Evolutionary conservation across 352 stramenopile species (phyloP), one percentile per base, ranked within the genome.

Genomic region (Globisporangium sylvaticum): DNA sequence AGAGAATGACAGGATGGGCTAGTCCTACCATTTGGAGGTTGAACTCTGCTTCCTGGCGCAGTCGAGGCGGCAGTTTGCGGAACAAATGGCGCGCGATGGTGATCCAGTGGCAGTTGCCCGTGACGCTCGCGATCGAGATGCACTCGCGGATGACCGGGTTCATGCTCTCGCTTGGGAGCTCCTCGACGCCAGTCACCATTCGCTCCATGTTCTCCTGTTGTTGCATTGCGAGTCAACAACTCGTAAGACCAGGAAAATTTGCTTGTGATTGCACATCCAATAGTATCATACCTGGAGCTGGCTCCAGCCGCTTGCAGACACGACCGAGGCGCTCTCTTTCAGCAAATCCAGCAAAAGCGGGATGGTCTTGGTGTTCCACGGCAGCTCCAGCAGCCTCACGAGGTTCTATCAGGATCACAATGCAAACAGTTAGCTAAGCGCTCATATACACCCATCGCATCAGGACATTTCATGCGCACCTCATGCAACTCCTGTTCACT

Each of bases 1-100:
- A 34, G 24, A 50, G 18, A 50, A 22, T 4, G 15, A 9, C 42
- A 50, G 18, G 6, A 20, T 50, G n/a, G 18, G 15, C 39, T 8
- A n/a, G 5, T 22, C 15, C 37, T 73, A 93, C 85, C 81, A 91
- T 91, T 69, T 92, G 85, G 7, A 93, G 67, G 53, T 85, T 91
- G 59, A 93, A 93, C 27, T 93, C 85, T 6, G 83, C 80, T 52
- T 92, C 85, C 62, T 88, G 82, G 46, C 83, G 71, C 22, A 88
- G 60, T 52, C 87, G 74, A n/a, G 75, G 50, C 0, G 83, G 79
- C 32, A 93, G 67, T 24, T 83, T 73, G 9, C 76, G 73, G 24
- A 90, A 65, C 39, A 93, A 58, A 55, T 78, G 71, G 2, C 85
- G 80, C 18, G 75, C 74, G 32, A 89, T 73, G 14, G 62, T 55